These are phyloP conservation scores for Globisporangium spiculum DNA, from an alignment of 352 stramenopile genomes.

Conservation along the genomic window DNA sequence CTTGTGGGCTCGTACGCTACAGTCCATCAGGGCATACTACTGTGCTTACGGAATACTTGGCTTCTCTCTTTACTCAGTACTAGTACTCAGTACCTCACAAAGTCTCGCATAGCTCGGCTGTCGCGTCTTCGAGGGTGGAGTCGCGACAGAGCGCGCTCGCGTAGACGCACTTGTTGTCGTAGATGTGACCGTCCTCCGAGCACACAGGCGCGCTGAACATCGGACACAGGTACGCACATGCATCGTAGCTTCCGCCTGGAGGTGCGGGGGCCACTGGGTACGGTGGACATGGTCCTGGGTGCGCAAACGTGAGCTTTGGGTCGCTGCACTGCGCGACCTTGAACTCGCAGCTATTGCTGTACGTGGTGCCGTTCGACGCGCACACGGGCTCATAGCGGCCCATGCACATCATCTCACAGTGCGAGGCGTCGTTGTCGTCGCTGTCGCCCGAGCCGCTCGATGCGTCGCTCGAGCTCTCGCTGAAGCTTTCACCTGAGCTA, in stretches of 20 bases:
- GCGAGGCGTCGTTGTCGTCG: neutral
- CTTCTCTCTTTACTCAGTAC: neutral
- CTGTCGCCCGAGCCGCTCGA: neutral
- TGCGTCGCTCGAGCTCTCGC: neutral
- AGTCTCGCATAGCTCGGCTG: slow-evolving; percentile 4
- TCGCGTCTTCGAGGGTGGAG: slow-evolving; percentile 5
- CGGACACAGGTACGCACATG: slow-evolving; percentile 16
- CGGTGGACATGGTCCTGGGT: neutral
- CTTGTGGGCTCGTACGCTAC: neutral
- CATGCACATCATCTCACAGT: slow-evolving; percentile 11
- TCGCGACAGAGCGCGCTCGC: slow-evolving; percentile 15
- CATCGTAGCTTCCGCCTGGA: slow-evolving; percentile 4
- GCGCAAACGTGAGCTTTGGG: neutral
- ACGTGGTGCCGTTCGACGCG: slow-evolving; percentile 20
- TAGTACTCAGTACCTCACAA: neutral
- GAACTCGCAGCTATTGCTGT: slow-evolving; percentile 16
- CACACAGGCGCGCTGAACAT: slow-evolving; percentile 24
- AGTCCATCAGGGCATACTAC: neutral
- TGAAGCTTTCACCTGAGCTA: neutral
- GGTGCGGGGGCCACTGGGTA: neutral
- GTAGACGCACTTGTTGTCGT: slow-evolving; percentile 21
- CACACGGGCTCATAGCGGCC: slow-evolving; percentile 19
- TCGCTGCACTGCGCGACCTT: slow-evolving; percentile 16
- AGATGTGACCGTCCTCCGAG: slow-evolving; percentile 20
- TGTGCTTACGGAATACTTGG: neutral